A percentile compares a stretch with the other conserved stretches of the same genome.
phyloP scores from a whole-genome alignment of 495 filamentous ascomycete species.

The Evernia prunastri region DNA sequence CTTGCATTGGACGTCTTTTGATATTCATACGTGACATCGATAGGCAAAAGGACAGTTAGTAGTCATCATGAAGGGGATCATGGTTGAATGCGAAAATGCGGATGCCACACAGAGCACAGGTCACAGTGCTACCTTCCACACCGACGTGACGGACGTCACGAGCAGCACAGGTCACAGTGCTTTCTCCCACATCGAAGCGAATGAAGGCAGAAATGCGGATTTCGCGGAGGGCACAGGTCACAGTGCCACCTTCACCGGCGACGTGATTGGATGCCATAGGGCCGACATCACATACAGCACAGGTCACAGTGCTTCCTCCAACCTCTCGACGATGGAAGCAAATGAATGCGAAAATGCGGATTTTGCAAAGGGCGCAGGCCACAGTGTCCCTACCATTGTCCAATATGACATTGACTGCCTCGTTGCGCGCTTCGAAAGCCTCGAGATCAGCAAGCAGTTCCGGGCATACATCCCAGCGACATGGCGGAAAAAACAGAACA shows the following conservation, averaged over 20 bases:
- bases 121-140: background rate
- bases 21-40: background rate
- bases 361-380: background rate
- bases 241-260: background rate
- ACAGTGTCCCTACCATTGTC: background rate
- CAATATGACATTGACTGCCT: background rate
- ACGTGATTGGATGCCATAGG: background rate
- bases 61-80: conserved; percentile 2
- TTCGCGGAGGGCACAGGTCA: background rate
- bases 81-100: background rate
- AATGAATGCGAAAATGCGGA: too few species aligned
- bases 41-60: too few species aligned
- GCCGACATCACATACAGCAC: background rate
- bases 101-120: background rate
- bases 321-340: too few species aligned
- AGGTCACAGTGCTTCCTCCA: background rate
- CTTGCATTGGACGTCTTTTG: background rate
- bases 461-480: background rate
- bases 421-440: background rate
- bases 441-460: background rate
- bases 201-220: background rate
- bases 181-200: background rate
- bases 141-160: background rate
- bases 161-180: background rate
- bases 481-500: background rate